Evolutionary conservation across 2,329 filamentous ascomycete species (phyloP).

Genomic region (Stagonosporopsis cucurbitacearum): DNA sequence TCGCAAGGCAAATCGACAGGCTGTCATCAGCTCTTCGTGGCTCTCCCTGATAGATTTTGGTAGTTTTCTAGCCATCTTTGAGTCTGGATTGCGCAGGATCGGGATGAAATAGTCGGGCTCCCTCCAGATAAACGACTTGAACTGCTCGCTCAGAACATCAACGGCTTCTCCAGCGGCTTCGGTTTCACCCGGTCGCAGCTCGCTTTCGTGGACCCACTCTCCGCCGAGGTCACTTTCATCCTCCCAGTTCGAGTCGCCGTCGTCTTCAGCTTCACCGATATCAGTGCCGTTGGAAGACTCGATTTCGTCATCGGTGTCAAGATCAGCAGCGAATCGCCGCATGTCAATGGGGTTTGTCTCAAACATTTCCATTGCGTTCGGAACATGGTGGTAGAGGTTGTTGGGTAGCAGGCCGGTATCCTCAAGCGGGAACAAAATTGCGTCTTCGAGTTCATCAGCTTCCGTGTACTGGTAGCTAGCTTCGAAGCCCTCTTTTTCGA

Average conservation of each 20-base stretch:
- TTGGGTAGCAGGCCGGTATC: constrained; percentile 22
- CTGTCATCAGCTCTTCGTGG: constrained; percentile 23
- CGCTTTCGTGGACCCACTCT: constrained; percentile 7
- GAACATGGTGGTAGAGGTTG: constrained; percentile 26
- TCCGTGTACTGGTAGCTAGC: constrained; percentile 44
- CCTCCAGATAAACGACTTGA: background rate
- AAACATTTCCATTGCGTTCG: constrained; percentile 33
- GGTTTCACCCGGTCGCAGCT: constrained; percentile 8
- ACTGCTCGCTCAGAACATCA: constrained; percentile 15
- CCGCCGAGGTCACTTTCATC: constrained; percentile 19
- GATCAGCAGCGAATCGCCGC: constrained; percentile 26
- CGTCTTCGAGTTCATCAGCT: constrained; percentile 51
- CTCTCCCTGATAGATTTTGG: constrained; percentile 20
- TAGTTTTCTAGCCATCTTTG: constrained; percentile 8
- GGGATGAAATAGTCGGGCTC: constrained; percentile 26
- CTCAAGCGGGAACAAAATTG: constrained; percentile 52
- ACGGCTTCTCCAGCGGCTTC: constrained; percentile 19
- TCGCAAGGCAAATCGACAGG: constrained; percentile 22
- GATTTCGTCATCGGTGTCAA: constrained; percentile 28
- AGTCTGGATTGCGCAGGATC: constrained; percentile 17
- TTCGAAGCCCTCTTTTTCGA: constrained; percentile 30
- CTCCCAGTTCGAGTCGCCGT: constrained; percentile 7
- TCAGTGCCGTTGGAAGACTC: constrained; percentile 18
- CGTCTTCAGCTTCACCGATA: constrained; percentile 18
- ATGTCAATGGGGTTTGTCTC: constrained; percentile 24